Percentiles rank a stretch among this genome's conserved stretches.
Conservation (phyloP, 352 stramenopile species). For the Phytopythium montanum region DNA sequence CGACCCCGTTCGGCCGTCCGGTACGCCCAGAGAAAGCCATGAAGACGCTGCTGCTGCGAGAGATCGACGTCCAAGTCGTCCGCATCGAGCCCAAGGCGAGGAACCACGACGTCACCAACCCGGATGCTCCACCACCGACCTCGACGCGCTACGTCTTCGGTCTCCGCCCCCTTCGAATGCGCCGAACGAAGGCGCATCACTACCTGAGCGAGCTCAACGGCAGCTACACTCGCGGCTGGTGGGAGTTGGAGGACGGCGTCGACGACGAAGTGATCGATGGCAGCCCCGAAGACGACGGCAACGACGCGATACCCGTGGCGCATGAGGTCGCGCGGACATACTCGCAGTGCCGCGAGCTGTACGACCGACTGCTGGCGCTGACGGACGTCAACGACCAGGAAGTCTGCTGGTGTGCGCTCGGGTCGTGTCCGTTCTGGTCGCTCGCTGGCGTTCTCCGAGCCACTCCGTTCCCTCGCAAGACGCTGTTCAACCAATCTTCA, state of each 20-base stretch:
- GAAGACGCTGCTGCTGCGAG: conserved; percentile 38
- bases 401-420: conserved; percentile 45
- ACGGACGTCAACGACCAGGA: conserved; percentile 36
- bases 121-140: conserved; percentile 5
- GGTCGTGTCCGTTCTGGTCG: conserved; percentile 60
- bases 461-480: conserved; percentile 48
- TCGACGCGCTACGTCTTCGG: conserved; percentile 52
- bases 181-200: conserved; percentile 10
- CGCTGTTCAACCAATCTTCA: conserved; percentile 43
- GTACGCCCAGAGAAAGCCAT: conserved; percentile 9
- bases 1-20: background rate
- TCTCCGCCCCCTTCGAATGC: conserved; percentile 19
- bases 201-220: conserved; percentile 21
- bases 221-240: conserved; percentile 10
- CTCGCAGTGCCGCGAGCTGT: conserved; percentile 49
- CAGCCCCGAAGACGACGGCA: conserved; percentile 5
- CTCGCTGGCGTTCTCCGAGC: conserved; percentile 33
- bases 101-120: background rate
- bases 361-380: conserved; percentile 29
- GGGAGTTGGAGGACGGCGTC: conserved; percentile 11
- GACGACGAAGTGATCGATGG: conserved; percentile 2
- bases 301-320: conserved; percentile 13
- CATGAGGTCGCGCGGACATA: conserved; percentile 52
- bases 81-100: conserved; percentile 17
- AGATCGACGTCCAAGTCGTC: conserved; percentile 46